Percentiles rank a stretch among this genome's conserved stretches.
Conservation (phyloP, 305 asterid species). For the Fraxinus nigra region DNA sequence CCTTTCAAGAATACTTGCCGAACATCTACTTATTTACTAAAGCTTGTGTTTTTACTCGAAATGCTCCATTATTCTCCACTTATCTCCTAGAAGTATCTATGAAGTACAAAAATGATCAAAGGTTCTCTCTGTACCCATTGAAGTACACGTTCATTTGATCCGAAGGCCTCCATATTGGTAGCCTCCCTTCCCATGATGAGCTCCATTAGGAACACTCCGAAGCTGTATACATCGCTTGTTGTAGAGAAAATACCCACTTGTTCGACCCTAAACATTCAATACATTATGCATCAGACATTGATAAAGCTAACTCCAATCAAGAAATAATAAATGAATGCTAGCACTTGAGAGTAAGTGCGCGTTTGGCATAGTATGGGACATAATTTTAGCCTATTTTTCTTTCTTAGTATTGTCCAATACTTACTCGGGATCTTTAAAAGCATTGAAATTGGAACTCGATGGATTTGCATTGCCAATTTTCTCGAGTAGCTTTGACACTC, state of each 20-base stretch:
- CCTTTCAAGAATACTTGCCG: background rate
- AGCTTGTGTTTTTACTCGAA: background rate
- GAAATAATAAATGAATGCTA: background rate
- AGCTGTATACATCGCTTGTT: slow-evolving; percentile 61
- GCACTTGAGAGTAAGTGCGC: background rate
- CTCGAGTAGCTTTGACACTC: slow-evolving; percentile 43
- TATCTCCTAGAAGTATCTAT: background rate
- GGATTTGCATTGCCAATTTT: slow-evolving; percentile 44
- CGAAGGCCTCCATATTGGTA: slow-evolving; percentile 35
- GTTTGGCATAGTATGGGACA: background rate
- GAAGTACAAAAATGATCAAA: background rate
- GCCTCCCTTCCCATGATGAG: slow-evolving; percentile 60
- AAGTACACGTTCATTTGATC: slow-evolving; percentile 33
- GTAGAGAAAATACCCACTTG: slow-evolving; percentile 26
- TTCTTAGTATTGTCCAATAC: background rate
- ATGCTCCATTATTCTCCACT: background rate
- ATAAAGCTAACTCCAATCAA: slow-evolving; percentile 16
- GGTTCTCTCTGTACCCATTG: slow-evolving; percentile 49
- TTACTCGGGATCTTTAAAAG: slow-evolving; percentile 75
- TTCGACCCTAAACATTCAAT: slow-evolving; percentile 38
- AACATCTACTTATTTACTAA: background rate
- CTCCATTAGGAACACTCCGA: slow-evolving; percentile 68
- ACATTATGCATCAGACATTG: background rate
- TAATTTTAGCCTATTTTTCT: background rate
- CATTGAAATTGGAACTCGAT: slow-evolving; percentile 38